Evolutionary conservation across 2,329 filamentous ascomycete genomes (phyloP).

Genomic region (Cercospora beticola): DNA sequence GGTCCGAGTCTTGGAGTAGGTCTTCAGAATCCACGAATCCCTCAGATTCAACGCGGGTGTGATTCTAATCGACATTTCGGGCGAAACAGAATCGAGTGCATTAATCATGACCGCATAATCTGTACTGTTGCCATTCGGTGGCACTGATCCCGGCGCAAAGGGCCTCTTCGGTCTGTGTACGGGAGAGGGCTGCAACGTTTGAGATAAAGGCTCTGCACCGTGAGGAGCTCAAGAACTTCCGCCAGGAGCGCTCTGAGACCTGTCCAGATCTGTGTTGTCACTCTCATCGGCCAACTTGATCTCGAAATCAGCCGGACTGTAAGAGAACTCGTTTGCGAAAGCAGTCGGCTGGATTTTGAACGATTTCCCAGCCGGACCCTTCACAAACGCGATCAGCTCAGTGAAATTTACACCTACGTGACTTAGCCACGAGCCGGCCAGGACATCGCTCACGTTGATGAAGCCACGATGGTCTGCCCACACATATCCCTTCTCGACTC

Average conservation of each 20-base stretch:
- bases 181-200: background rate
- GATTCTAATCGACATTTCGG: background rate
- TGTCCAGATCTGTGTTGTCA: background rate
- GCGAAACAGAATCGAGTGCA: background rate
- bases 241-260: background rate
- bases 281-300: background rate
- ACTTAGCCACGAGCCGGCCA: background rate
- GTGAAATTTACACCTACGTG: background rate
- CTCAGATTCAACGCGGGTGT: rapidly evolving
- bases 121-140: too few species aligned
- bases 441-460: background rate
- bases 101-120: background rate
- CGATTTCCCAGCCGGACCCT: background rate
- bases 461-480: background rate
- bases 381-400: background rate
- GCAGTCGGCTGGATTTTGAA: background rate
- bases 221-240: background rate
- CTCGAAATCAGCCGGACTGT: background rate
- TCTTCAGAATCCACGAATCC: background rate
- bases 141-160: background rate
- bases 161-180: too few species aligned
- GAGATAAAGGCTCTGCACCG: background rate
- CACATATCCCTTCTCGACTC: background rate
- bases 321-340: background rate
- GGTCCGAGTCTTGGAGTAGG: background rate